Percentiles rank a stretch among this genome's conserved stretches.
Evolutionary conservation across 2,329 filamentous ascomycete genomes (phyloP).

Genomic region (Clonostachys rhizophaga): DNA sequence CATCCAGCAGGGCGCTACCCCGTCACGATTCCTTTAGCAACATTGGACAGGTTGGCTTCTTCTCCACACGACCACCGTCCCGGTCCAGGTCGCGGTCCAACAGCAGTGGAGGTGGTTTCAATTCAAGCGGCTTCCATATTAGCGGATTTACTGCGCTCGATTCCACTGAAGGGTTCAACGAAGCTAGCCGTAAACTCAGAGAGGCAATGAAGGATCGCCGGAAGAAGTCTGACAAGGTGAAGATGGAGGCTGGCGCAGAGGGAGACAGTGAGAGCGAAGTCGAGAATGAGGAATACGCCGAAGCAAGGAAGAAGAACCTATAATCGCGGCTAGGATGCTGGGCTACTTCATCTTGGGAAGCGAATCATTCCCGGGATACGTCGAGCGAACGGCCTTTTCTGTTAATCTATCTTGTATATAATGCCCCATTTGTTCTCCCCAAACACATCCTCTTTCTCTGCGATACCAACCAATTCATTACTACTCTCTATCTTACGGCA

Average conservation of each 20-base stretch:
- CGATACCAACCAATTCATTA: too few species aligned
- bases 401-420: too few species aligned
- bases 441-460: too few species aligned
- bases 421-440: too few species aligned
- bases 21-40: slow-evolving; percentile 94
- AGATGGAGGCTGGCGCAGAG: slow-evolving; percentile 24
- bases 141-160: slow-evolving; percentile 66
- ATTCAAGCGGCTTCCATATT: slow-evolving; percentile 58
- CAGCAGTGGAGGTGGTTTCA: slow-evolving; percentile 59
- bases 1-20: slow-evolving; percentile 54
- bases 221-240: slow-evolving; percentile 41
- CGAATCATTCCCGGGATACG: too few species aligned
- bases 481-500: too few species aligned
- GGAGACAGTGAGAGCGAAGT: slow-evolving; percentile 24
- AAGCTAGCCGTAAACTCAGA: slow-evolving; percentile 79
- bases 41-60: slow-evolving; percentile 81
- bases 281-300: slow-evolving; percentile 36
- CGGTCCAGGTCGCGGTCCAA: slow-evolving; percentile 70
- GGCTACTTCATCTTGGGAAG: not conserved
- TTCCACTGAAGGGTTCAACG: slow-evolving; percentile 68
- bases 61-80: slow-evolving; percentile 82
- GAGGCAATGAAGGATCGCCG: slow-evolving; percentile 72
- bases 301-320: slow-evolving; percentile 34
- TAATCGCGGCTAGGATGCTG: slow-evolving; percentile 6
- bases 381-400: too few species aligned